A percentile compares a stretch with the other conserved stretches of the same genome.
phyloP scores from a whole-genome alignment of 1,284 basidiomycete species.

The Lentinula novae-zelandiae region DNA sequence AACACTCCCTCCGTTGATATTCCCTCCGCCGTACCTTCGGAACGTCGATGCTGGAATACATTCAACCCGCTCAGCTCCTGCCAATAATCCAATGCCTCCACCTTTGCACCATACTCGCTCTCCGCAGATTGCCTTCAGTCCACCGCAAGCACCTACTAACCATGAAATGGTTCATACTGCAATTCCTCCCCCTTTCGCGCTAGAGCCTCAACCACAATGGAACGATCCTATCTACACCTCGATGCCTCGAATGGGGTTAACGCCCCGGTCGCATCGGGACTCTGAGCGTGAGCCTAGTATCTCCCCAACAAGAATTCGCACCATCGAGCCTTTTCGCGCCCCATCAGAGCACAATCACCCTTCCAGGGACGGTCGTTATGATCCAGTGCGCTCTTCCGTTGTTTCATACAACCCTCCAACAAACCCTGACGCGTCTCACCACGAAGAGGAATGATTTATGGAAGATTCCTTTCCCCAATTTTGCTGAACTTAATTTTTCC shows the following conservation, averaged over 20 bases:
- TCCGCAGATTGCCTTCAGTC: conserved; percentile 14
- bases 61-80: conserved; percentile 13
- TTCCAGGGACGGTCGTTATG: conserved; percentile 38
- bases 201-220: conserved; percentile 67
- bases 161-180: conserved; percentile 29
- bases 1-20: conserved; percentile 38
- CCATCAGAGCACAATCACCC: background rate
- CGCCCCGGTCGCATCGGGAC: conserved; percentile 34
- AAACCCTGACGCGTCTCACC: background rate
- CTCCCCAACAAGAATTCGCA: conserved; percentile 20
- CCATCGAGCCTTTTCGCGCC: conserved; percentile 13
- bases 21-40: conserved; percentile 17
- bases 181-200: conserved; percentile 58
- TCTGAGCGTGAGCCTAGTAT: conserved; percentile 22
- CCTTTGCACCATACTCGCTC: conserved; percentile 10
- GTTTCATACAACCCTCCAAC: conserved; percentile 15
- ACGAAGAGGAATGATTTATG: background rate
- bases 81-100: conserved; percentile 7
- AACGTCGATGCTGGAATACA: conserved; percentile 15
- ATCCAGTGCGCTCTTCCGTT: conserved; percentile 42
- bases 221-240: conserved; percentile 37
- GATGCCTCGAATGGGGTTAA: conserved; percentile 31
- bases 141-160: conserved; percentile 18
- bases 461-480: background rate
- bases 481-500: background rate